A percentile compares a stretch with the other conserved stretches of the same genome.
phyloP scores from a whole-genome alignment of 129 eudicot species.

The Sambucus nigra region DNA sequence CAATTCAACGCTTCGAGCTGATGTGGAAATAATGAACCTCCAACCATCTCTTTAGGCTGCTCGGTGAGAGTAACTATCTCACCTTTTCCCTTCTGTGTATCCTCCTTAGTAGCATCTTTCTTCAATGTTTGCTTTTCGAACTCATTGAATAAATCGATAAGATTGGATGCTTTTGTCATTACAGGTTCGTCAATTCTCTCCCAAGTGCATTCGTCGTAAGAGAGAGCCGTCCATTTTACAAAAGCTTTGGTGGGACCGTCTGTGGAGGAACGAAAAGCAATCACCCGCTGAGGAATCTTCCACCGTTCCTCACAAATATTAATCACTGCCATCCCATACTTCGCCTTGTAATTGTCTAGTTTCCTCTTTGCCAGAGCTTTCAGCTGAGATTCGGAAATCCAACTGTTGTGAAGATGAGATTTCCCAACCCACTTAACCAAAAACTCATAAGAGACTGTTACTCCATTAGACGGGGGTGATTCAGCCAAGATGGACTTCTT shows the following conservation, averaged over 20 bases:
- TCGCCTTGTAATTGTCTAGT: conserved; percentile 75
- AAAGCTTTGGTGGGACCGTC: conserved; percentile 49
- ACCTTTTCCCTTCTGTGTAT: conserved; percentile 19
- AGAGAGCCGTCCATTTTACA: conserved; percentile 83
- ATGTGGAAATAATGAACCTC: conserved; percentile 86
- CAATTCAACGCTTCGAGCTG: conserved; percentile 95
- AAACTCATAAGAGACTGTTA: conserved; percentile 49
- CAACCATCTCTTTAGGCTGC: conserved; percentile 78
- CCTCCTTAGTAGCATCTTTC: conserved; percentile 35
- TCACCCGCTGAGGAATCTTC: conserved; percentile 81
- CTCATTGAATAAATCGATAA: conserved; percentile 43
- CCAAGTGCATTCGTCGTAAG: conserved; percentile 98
- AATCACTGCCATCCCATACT: conserved; percentile 58
- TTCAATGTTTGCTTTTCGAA: conserved; percentile 54
- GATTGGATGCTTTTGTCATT: conserved; percentile 34
- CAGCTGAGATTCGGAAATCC: conserved; percentile 79
- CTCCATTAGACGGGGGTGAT: conserved; percentile 24
- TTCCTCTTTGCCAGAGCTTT: conserved; percentile 73
- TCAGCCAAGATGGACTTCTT: conserved; percentile 14
- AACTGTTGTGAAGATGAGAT: conserved; percentile 75
- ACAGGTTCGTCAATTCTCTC: conserved; percentile 71
- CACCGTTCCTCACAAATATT: conserved; percentile 73
- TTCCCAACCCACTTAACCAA: conserved; percentile 92
- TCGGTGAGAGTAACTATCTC: conserved; percentile 61
- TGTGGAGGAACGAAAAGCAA: conserved; percentile 44